Evolutionary conservation across 139 green algal genomes (phyloP), one percentile per base, ranked within the genome.

Genomic region (Pseudopediastrum boryanum): DNA sequence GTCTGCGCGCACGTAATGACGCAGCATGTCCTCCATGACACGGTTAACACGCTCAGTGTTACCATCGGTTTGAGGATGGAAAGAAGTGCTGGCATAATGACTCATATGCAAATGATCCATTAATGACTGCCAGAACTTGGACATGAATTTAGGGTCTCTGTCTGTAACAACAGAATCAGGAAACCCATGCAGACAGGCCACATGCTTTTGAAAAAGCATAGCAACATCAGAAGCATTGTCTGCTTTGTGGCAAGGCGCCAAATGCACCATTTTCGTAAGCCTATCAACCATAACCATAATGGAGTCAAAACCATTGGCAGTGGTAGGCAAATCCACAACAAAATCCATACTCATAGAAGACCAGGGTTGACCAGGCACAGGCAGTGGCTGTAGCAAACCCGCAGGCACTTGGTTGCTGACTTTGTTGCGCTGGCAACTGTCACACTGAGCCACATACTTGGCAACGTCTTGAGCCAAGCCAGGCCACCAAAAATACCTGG

Each of bases 31-130:
- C n/a, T n/a, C n/a, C n/a, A n/a, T n/a, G n/a, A n/a, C n/a, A n/a
- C n/a, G n/a, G n/a, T 93, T 91, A 4, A 78, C 77, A 25, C 87
- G 81, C 42, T 94, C 91, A 13, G 86, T 92, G 67, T 94, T 85
- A 0, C 91, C 89, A 75, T 94, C 87, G 4, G 42, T 71, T 48
- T 78, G 63, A 5, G 81, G 68, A 31, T 81, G 74, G 29, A 70
- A 85, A 1, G 72, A 41, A 43, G 81, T 71, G 6, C 38, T 64
- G 19, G 75, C 48, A 1, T 39, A 39, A 0, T 54, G 50, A 5
- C 51, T 39, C 9, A 61, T 77, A 13, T 35, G 23, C 84, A 66
- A 90, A 79, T 10, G 77, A 2, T 39, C 38, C 65, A 38, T 41
- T 3, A 58, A 58, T 4, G 65, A 25, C 16, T 58, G 4, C 65